Evolutionary conservation across 2,329 filamentous ascomycete genomes (phyloP), one percentile per base, ranked within the genome.

Genomic region (Phyllosticta capitalensis): DNA sequence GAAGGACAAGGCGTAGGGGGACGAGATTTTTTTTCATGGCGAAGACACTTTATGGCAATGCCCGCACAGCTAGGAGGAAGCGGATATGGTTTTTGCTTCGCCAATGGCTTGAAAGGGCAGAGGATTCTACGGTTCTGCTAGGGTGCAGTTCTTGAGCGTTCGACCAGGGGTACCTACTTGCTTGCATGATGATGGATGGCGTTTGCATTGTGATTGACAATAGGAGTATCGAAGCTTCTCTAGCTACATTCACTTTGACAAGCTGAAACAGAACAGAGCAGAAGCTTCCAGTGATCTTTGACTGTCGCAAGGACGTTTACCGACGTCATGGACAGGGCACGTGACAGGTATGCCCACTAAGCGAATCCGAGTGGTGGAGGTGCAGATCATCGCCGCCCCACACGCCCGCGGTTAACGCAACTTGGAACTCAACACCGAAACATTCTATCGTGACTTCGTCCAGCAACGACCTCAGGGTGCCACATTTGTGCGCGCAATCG

Each of bases 311-410:
- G 56, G n/a, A 20, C 28, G 45, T 53, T 54, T 58, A 38, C 22
- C 50, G 24, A 59, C 51, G 38, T 50, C 17, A 50, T 30, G 21
- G 12, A 6, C 38, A 45, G 3, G 20, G 38, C 56, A 59, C 56
- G 56, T 59, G 56, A 59, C 54, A 50, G 38, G 21, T 12, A 33
- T 20, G 38, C n/a, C 17, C 24, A 7, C 24, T 45, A 45, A 59
- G 52, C 38, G 56, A 54, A 26, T 58, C 49, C 49, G 55, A 51
- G 54, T 51, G 56, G 49, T 12, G 45, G 51, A 28, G 56, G 49
- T 52, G 52, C 58, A 59, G 58, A 59, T 59, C 58, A 30, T 52
- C 55, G 58, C 58, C 58, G 53, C 58, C 58, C 58, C 58, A 59
- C 58, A 59, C 20, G 52, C 45, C 52, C 53, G 48, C 58, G 28